Percentiles rank a stretch among this genome's conserved stretches.
phyloP scores from a whole-genome alignment of 371 early-diverging fungal genomes.

The Mortierella sp. region DNA sequence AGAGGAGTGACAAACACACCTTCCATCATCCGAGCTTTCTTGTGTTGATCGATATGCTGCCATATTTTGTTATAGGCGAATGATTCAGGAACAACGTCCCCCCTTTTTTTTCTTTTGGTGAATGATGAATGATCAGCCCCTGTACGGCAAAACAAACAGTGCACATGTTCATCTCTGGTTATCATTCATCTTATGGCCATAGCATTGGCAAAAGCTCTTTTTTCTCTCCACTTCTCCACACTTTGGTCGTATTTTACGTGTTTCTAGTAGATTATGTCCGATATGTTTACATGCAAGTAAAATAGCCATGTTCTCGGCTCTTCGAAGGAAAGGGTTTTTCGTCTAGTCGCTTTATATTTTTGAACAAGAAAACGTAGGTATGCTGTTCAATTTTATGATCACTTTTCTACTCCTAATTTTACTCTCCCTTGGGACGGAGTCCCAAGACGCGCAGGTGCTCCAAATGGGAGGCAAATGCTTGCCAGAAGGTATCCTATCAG shows the following conservation, averaged over 20 bases:
- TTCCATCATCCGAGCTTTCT: conserved; percentile 2
- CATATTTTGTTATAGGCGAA: neutral
- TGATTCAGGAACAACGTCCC: neutral
- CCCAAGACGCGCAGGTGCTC: conserved; percentile 60
- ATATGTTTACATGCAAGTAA: no score
- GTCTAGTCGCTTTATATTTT: neutral
- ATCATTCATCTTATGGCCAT: no score
- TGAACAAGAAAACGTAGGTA: neutral
- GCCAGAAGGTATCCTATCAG: conserved; percentile 61
- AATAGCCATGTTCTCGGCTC: no score
- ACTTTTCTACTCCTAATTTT: neutral
- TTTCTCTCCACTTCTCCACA: no score
- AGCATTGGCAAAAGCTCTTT: no score
- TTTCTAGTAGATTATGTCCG: no score
- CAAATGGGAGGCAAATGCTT: conserved; percentile 61
- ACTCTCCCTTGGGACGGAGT: conserved; percentile 54
- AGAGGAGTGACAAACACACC: conserved; percentile 2
- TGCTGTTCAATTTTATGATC: neutral
- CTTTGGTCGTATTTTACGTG: no score
- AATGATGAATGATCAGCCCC: neutral
- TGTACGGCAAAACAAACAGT: neutral
- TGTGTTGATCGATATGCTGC: neutral
- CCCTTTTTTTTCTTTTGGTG: neutral
- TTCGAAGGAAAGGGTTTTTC: no score
- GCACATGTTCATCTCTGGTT: no score